A percentile compares a stretch with the other conserved stretches of the same genome.
Conservation (phyloP, 129 eudicot genomes). For the Pulicaria dysenterica region DNA sequence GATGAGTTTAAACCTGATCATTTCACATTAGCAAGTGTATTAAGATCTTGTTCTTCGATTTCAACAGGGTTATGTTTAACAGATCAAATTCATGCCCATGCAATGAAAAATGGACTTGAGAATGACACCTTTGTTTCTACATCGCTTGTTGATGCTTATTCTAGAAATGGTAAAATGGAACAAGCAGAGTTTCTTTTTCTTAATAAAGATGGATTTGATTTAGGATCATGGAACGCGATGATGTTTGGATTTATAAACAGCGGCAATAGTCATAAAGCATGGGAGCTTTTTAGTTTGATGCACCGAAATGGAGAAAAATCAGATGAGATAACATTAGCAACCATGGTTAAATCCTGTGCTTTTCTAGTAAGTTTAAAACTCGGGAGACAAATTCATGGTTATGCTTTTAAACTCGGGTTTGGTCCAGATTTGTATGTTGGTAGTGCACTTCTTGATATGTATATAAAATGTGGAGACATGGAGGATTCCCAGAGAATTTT, state of each 20-base stretch:
- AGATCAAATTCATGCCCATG: constrained; percentile 49
- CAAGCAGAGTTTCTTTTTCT: constrained; percentile 43
- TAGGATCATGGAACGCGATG: constrained; percentile 54
- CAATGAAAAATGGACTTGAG: constrained; percentile 35
- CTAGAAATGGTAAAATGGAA: constrained; percentile 35
- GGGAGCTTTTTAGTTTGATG: constrained; percentile 39
- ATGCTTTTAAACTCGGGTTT: constrained; percentile 38
- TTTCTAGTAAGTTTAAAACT: constrained; percentile 25
- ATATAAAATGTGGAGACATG: constrained; percentile 26
- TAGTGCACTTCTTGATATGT: constrained; percentile 40
- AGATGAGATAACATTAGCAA: constrained; percentile 49
- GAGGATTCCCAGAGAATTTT: constrained; percentile 42
- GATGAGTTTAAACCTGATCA: constrained; percentile 42
- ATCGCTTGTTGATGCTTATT: constrained; percentile 44
- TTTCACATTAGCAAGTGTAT: constrained; percentile 47
- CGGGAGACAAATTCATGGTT: constrained; percentile 49
- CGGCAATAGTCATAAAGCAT: constrained; percentile 40
- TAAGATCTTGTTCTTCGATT: constrained; percentile 44
- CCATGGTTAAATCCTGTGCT: constrained; percentile 42
- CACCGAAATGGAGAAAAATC: constrained; percentile 38
- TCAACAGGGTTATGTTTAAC: constrained; percentile 31
- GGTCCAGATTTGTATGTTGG: constrained; percentile 35
- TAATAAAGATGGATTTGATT: constrained; percentile 38
- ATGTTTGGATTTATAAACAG: constrained; percentile 42
- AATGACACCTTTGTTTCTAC: constrained; percentile 46